A percentile compares a stretch with the other conserved stretches of the same genome.
phyloP scores from a whole-genome alignment of 805 yeast genomes.

The Yarrowia sp. region DNA sequence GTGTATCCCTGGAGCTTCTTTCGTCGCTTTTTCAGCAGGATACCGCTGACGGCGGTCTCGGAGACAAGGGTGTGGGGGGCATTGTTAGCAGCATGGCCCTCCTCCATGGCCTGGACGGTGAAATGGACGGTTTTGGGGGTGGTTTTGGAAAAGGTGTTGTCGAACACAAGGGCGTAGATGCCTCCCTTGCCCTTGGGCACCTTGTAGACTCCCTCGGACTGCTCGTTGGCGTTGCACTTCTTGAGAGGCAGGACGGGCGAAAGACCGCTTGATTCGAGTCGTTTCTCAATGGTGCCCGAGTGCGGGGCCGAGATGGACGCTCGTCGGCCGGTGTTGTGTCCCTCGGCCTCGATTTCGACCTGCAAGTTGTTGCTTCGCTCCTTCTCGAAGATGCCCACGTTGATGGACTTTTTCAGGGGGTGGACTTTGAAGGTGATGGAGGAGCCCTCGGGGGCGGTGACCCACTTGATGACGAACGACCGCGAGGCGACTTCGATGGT shows the following conservation, averaged over 20 bases:
- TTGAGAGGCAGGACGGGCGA: conserved; percentile 62
- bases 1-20: conserved; percentile 86
- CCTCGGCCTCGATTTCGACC: conserved; percentile 53
- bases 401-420: conserved; percentile 72
- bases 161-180: conserved; percentile 85
- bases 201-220: conserved; percentile 66
- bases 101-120: conserved; percentile 49
- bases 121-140: conserved; percentile 82
- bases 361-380: conserved; percentile 33
- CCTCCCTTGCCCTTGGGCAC: conserved; percentile 62
- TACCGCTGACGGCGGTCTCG: conserved; percentile 53
- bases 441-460: conserved; percentile 72
- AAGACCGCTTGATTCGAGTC: conserved; percentile 62
- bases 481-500: conserved; percentile 88
- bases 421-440: conserved; percentile 78
- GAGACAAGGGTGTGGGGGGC: conserved; percentile 33
- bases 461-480: conserved; percentile 91
- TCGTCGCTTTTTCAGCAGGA: conserved; percentile 77
- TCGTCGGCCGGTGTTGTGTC: conserved; percentile 61
- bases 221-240: conserved; percentile 64
- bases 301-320: conserved; percentile 44
- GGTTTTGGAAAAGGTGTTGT: conserved; percentile 87
- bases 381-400: conserved; percentile 26
- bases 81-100: conserved; percentile 36
- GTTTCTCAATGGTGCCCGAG: conserved; percentile 52